These are phyloP conservation scores for Juglanconis juglandina DNA, from an alignment of 2,329 filamentous ascomycete species.

Conservation along the genomic window DNA sequence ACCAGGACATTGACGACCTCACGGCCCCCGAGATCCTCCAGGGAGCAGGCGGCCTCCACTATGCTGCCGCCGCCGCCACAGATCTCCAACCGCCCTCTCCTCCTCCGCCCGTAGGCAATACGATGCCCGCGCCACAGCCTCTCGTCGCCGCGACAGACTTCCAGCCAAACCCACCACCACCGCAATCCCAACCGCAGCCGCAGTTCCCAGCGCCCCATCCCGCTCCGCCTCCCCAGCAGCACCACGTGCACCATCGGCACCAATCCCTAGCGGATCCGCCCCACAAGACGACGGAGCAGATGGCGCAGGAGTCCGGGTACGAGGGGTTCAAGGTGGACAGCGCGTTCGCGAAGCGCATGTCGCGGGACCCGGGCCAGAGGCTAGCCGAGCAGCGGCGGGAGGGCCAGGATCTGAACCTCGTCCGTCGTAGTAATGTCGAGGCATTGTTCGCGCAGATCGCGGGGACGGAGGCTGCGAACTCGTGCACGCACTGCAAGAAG, in stretches of 20 bases:
- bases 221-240: background rate
- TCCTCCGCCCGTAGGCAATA: slow-evolving; percentile 10
- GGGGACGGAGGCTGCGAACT: slow-evolving; percentile 43
- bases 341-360: slow-evolving; percentile 52
- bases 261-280: background rate
- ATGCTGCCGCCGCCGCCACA: slow-evolving; percentile 11
- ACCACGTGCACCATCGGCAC: background rate
- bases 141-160: slow-evolving; percentile 20
- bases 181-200: background rate
- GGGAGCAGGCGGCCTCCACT: background rate
- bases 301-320: slow-evolving; percentile 48
- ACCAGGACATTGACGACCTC: slow-evolving; percentile 15
- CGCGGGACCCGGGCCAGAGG: slow-evolving; percentile 45
- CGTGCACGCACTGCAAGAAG: slow-evolving; percentile 59
- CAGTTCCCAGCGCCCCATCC: background rate
- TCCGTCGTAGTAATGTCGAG: slow-evolving; percentile 58
- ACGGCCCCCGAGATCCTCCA: slow-evolving; percentile 12
- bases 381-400: slow-evolving; percentile 50
- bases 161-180: slow-evolving; percentile 13
- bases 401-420: slow-evolving; percentile 53
- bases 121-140: slow-evolving; percentile 17
- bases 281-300: slow-evolving; percentile 40
- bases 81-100: slow-evolving; percentile 15
- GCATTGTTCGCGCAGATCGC: slow-evolving; percentile 56
- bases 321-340: slow-evolving; percentile 47